These are phyloP conservation scores for Rhizopogon rudus DNA, from an alignment of 768 basidiomycete genomes.

Conservation along the genomic window DNA sequence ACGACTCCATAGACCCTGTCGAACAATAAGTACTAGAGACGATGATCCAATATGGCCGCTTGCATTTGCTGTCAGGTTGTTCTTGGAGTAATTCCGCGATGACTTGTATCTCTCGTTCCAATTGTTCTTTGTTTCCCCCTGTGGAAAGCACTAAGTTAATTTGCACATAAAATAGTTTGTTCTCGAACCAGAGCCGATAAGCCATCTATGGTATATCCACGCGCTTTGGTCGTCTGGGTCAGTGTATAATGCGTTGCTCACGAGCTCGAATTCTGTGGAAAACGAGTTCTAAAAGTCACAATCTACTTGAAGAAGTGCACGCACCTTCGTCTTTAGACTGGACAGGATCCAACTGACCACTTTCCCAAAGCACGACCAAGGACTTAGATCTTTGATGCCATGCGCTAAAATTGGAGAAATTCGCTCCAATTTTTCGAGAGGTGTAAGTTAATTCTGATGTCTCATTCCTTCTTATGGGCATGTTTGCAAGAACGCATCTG, in stretches of 20 bases:
- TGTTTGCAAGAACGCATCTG: constrained; percentile 72
- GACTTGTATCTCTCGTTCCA: constrained; percentile 70
- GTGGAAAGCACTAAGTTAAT: background rate
- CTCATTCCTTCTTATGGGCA: constrained; percentile 53
- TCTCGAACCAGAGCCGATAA: constrained; percentile 69
- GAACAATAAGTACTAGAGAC: background rate
- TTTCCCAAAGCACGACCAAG: constrained; percentile 59
- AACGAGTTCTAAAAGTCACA: background rate
- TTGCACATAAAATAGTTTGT: background rate
- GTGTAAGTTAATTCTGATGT: constrained; percentile 82
- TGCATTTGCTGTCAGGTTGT: constrained; percentile 93
- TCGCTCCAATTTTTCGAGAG: constrained; percentile 83
- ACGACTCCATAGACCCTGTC: constrained; percentile 91
- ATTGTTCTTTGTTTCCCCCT: constrained; percentile 55
- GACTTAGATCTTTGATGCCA: constrained; percentile 97
- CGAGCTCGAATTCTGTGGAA: constrained; percentile 79
- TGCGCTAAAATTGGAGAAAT: constrained; percentile 97
- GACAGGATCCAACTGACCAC: constrained; percentile 43
- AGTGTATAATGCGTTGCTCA: constrained; percentile 92
- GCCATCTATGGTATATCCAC: constrained; percentile 99
- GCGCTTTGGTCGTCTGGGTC: constrained; percentile 96
- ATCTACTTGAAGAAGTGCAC: constrained; percentile 7
- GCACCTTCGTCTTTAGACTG: constrained; percentile 68
- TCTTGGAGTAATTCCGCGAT: constrained; percentile 84
- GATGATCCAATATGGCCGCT: constrained; percentile 15